Evolutionary conservation across 305 asterid genomes (phyloP).

Genomic region (Petunia hybrid): DNA sequence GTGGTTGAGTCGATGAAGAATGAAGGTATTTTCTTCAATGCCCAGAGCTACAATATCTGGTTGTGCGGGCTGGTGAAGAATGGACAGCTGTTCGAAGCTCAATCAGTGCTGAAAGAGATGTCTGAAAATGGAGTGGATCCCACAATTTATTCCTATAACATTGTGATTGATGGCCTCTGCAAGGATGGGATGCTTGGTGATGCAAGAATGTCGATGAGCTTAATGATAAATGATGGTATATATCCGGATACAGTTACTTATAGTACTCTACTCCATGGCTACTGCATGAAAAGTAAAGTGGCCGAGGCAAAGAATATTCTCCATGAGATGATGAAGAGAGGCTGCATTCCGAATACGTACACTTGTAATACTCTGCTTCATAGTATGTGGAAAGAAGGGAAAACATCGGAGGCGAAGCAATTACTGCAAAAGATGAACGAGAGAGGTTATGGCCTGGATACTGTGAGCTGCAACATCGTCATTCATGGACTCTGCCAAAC

Average conservation of each 20-base stretch:
- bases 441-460: constrained; percentile 72
- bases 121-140: constrained; percentile 65
- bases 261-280: constrained; percentile 78
- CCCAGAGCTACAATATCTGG: constrained; percentile 77
- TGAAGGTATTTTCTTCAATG: constrained; percentile 52
- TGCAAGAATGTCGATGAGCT: constrained; percentile 66
- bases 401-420: constrained; percentile 77
- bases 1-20: constrained; percentile 70
- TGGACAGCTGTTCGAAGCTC: constrained; percentile 78
- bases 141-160: constrained; percentile 75
- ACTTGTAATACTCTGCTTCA: constrained; percentile 80
- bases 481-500: constrained; percentile 80
- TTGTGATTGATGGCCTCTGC: constrained; percentile 75
- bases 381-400: constrained; percentile 94
- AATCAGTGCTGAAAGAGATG: constrained; percentile 67
- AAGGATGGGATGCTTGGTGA: constrained; percentile 74
- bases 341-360: constrained; percentile 71
- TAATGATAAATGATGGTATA: constrained; percentile 68
- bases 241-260: constrained; percentile 79
- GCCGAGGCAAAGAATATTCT: constrained; percentile 71
- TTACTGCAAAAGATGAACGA: constrained; percentile 86
- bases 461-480: constrained; percentile 87
- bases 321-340: constrained; percentile 68
- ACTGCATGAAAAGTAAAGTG: constrained; percentile 74
- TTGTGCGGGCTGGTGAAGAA: constrained; percentile 71